Evolutionary conservation across 23 red algal genomes (phyloP), one percentile per base, ranked within the genome.

Genomic region (Gracilaria gracilis): DNA sequence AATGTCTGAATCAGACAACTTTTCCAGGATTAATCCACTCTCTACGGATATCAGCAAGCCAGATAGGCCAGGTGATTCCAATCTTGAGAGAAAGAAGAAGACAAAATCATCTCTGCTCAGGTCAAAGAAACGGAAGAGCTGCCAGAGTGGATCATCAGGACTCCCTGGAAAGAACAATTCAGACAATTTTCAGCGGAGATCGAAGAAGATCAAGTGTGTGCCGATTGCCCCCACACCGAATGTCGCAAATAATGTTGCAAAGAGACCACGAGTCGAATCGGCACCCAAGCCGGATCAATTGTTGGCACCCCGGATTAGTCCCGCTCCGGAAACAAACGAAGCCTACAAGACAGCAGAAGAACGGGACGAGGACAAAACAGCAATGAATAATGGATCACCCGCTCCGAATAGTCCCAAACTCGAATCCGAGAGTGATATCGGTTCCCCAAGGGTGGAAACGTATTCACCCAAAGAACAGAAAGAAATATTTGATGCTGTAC

Each of bases 401-500:
- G 25, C 57, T 9, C 39, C 72, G 39, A 31, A 27, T 31, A 77
- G 40, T 31, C 72, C 72, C 0, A 77, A 46, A 23, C 27, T 42
- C 12, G 25, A 77, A 49, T 77, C 72, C 7, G 72, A 51, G 40
- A 77, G 72, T 37, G 39, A 51, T 48, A 33, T 51, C 21, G 57
- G 57, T 38, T 88, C 84, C 16, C 84, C 84, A 11, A 23, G 51
- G n/a, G 84, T 88, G 29, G 71, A 90, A 15, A 28, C 46, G 14
- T 90, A 90, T 50, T 90, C 87, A 17, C 74, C 34, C 15, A 90
- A 61, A 17, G 87, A 90, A 32, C 87, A 80, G 25, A 80, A 90
- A 59, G 87, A 79, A 74, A 90, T 90, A 57, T 90, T 67, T 81
- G 87, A 90, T 81, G 87, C 87, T 59, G 87, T 90, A 9, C 67